Evolutionary conservation across 2,329 filamentous ascomycete species (phyloP).

Genomic region (Talaromyces sp.): DNA sequence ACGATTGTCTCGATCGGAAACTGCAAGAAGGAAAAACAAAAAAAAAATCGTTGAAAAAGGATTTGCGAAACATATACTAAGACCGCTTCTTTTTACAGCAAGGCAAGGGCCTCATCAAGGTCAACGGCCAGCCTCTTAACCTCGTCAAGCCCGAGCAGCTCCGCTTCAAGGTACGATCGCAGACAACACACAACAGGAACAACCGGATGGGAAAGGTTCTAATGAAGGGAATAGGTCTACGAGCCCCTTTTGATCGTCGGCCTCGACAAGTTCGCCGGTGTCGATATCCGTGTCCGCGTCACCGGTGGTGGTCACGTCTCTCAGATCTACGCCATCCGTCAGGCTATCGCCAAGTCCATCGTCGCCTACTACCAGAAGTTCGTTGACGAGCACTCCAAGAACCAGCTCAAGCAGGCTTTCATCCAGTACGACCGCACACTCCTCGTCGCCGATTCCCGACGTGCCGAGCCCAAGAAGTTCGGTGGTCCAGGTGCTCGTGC

Average conservation of each 20-base stretch:
- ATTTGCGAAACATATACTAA: slow-evolving; percentile 13
- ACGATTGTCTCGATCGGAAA: slow-evolving; percentile 8
- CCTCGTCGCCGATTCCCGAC: slow-evolving; percentile 97
- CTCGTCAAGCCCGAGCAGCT: slow-evolving; percentile 96
- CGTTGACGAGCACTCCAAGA: slow-evolving; percentile 99
- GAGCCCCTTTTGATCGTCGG: slow-evolving; percentile 96
- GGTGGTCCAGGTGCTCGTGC: slow-evolving; percentile 81
- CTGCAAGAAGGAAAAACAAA: neutral
- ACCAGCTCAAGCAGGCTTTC: slow-evolving; percentile 95
- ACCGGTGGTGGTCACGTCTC: slow-evolving; percentile 96
- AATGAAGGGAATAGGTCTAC: slow-evolving; percentile 65
- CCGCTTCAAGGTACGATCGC: slow-evolving; percentile 77
- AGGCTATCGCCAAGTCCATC: slow-evolving; percentile 97
- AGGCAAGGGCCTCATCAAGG: slow-evolving; percentile 91
- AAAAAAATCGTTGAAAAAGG: neutral
- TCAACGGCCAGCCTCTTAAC: slow-evolving; percentile 93
- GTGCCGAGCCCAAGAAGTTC: slow-evolving; percentile 97
- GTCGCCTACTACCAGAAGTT: slow-evolving; percentile 99
- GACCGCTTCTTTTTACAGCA: slow-evolving; percentile 46
- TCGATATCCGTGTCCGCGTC: slow-evolving; percentile 97
- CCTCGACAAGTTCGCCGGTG: slow-evolving; percentile 91
- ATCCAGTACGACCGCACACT: slow-evolving; percentile 95
- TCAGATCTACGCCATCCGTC: slow-evolving; percentile 96
- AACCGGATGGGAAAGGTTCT: slow-evolving; percentile 6
- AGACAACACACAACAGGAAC: neutral